Conservation (phyloP, 2,329 filamentous ascomycete species). For the Epichloe amarillans region DNA sequence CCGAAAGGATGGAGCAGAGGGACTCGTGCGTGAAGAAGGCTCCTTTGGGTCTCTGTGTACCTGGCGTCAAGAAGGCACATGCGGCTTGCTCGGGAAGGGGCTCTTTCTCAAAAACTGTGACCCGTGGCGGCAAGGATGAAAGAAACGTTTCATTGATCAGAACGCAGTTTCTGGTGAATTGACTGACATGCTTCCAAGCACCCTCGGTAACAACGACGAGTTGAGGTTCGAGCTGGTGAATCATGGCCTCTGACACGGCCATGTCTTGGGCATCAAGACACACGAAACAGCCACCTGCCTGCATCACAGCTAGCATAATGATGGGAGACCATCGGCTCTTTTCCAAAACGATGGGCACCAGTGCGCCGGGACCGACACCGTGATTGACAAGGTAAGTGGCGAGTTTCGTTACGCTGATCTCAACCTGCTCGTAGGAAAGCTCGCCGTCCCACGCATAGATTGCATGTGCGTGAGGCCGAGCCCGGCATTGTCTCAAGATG, state of each 20-base stretch:
- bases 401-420: constrained; percentile 24
- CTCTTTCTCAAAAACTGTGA: constrained; percentile 16
- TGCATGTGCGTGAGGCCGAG: constrained; percentile 26
- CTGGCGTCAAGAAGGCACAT: constrained; percentile 47
- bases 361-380: constrained; percentile 36
- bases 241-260: constrained; percentile 26
- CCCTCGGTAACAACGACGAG: constrained; percentile 32
- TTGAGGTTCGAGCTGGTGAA: constrained; percentile 29
- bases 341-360: constrained; percentile 55
- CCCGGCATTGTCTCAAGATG: constrained; percentile 26
- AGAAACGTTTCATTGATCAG: constrained; percentile 30
- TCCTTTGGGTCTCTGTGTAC: constrained; percentile 38
- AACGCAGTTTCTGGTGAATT: constrained; percentile 26
- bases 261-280: constrained; percentile 34
- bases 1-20: constrained; percentile 39
- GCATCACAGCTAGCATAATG: constrained; percentile 55
- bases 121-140: constrained; percentile 19
- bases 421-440: constrained; percentile 27
- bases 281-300: constrained; percentile 39
- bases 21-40: constrained; percentile 49
- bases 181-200: constrained; percentile 25
- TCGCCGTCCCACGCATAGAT: constrained; percentile 32
- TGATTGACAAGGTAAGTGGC: constrained; percentile 33
- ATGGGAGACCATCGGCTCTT: constrained; percentile 58
- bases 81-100: constrained; percentile 35